Percentiles rank a stretch among this genome's conserved stretches.
Evolutionary conservation across 106 monocot genomes (phyloP).

Genomic region (Alisma plantagoaquatica): DNA sequence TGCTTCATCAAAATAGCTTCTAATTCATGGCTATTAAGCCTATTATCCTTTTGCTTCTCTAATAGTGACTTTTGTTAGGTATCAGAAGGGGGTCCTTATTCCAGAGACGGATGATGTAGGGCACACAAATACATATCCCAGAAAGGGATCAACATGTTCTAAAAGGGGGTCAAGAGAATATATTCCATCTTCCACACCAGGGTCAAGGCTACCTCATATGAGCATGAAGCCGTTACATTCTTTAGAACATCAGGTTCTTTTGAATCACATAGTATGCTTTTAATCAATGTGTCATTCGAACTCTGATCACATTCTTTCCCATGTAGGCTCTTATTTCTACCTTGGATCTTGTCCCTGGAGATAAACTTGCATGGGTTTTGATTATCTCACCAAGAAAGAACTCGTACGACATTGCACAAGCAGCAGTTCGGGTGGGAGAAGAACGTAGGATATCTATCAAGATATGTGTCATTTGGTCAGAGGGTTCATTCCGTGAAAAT

Average conservation of each 20-base stretch:
- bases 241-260: conserved; percentile 44
- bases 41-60: too few species aligned
- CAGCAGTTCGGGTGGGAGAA: conserved; percentile 33
- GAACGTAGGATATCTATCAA: conserved; percentile 31
- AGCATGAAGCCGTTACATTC: conserved; percentile 30
- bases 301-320: too few species aligned
- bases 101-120: conserved; percentile 16
- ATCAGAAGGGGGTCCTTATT: conserved; percentile 61
- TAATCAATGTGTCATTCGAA: too few species aligned
- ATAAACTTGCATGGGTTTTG: conserved; percentile 79
- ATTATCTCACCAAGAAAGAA: conserved; percentile 68
- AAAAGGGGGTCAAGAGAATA: conserved; percentile 35
- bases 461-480: conserved; percentile 78
- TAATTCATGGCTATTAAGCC: too few species aligned
- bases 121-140: too few species aligned
- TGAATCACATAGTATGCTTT: too few species aligned
- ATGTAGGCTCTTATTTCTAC: conserved; percentile 60
- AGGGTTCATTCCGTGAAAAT: conserved; percentile 24
- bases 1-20: too few species aligned
- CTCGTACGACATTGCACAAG: conserved; percentile 66
- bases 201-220: conserved; percentile 88
- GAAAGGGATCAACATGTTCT: conserved; percentile 11
- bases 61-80: too few species aligned
- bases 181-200: conserved; percentile 54
- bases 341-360: conserved; percentile 67